Evolutionary conservation across 2,329 filamentous ascomycete genomes (phyloP).

Genomic region (Fusarium musae): DNA sequence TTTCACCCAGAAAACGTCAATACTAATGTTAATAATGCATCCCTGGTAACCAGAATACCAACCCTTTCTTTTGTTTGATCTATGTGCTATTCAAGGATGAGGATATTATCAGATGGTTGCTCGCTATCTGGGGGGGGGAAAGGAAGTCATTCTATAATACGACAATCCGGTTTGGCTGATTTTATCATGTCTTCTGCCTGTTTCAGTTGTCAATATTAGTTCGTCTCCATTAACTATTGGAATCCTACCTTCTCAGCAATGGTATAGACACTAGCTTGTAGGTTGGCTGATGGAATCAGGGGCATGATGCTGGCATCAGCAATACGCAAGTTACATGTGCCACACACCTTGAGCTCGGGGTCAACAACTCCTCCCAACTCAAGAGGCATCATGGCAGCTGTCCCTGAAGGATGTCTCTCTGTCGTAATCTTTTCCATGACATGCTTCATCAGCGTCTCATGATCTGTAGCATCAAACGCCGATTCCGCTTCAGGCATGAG

Average conservation of each 20-base stretch:
- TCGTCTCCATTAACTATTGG: rapidly evolving
- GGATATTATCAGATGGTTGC: background rate
- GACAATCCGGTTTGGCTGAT: background rate
- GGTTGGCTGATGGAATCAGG: constrained; percentile 41
- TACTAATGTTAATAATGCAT: no score
- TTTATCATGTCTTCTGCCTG: constrained; percentile 27
- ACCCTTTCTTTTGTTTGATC: background rate
- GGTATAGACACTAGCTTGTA: constrained; percentile 48
- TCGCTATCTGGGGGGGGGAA: background rate
- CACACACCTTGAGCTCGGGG: constrained; percentile 40
- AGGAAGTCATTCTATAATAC: background rate
- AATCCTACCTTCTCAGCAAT: constrained; percentile 43
- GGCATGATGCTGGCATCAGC: constrained; percentile 44
- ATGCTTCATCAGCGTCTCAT: background rate
- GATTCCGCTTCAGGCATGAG: constrained; percentile 14
- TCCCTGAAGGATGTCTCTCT: constrained; percentile 18
- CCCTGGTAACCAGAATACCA: background rate
- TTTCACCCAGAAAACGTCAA: background rate
- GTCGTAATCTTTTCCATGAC: background rate
- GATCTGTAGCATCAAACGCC: constrained; percentile 7
- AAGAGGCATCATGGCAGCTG: constrained; percentile 19
- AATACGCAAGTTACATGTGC: constrained; percentile 40
- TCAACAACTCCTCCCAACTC: constrained; percentile 38
- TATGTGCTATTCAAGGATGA: background rate
- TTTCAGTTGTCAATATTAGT: background rate